These are phyloP conservation scores for Candida andamanensis DNA, from an alignment of 805 yeast species.

Conservation along the genomic window DNA sequence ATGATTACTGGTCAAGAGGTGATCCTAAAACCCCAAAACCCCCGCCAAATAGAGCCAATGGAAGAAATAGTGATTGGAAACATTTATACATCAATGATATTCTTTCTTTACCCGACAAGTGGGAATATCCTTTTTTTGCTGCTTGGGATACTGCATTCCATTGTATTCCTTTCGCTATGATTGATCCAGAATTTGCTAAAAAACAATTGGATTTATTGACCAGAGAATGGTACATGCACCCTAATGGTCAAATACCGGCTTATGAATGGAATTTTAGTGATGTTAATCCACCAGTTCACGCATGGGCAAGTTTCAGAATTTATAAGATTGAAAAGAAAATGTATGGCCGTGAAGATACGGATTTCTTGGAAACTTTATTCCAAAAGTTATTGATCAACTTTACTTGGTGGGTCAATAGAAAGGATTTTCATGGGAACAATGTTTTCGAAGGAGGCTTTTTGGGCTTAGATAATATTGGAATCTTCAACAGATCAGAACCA, in stretches of 20 bases:
- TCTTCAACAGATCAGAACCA: slow-evolving; percentile 89
- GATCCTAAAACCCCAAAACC: slow-evolving; percentile 76
- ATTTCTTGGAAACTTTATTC: slow-evolving; percentile 85
- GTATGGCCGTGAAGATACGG: slow-evolving; percentile 76
- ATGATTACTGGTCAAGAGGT: slow-evolving; percentile 81
- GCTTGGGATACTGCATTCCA: slow-evolving; percentile 98
- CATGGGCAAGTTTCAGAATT: slow-evolving; percentile 88
- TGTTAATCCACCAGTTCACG: slow-evolving; percentile 97
- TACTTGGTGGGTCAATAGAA: slow-evolving; percentile 97
- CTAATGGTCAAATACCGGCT: slow-evolving; percentile 96
- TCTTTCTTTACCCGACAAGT: slow-evolving; percentile 86
- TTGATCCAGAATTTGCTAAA: slow-evolving; percentile 89
- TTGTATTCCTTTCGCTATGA: slow-evolving; percentile 87
- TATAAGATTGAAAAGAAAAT: slow-evolving; percentile 82
- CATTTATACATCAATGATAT: slow-evolving; percentile 85
- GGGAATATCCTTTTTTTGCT: slow-evolving; percentile 95
- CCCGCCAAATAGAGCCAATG: slow-evolving; percentile 72
- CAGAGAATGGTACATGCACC: slow-evolving; percentile 97
- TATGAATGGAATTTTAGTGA: slow-evolving; percentile 95
- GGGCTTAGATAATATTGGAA: slow-evolving; percentile 89
- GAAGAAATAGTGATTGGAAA: slow-evolving; percentile 87
- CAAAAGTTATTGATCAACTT: slow-evolving; percentile 84
- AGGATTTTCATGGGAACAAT: slow-evolving; percentile 80
- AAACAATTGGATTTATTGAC: slow-evolving; percentile 80
- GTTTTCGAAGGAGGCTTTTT: slow-evolving; percentile 92